Conservation (phyloP, 352 stramenopile species). For the Phytophthora crassamura region DNA sequence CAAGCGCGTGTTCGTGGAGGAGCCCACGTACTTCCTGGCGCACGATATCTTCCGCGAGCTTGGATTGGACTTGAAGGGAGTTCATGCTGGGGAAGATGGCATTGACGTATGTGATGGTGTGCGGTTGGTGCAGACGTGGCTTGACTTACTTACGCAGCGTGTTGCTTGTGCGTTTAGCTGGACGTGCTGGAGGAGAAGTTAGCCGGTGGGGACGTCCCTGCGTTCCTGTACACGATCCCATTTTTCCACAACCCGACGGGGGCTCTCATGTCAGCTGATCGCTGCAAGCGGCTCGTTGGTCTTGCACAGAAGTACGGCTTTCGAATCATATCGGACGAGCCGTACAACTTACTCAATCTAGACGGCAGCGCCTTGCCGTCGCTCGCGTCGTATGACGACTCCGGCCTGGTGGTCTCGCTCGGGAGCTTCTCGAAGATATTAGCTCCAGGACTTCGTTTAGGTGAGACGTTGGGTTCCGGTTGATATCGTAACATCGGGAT, state of each 20-base stretch:
- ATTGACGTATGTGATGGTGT: constrained; percentile 63
- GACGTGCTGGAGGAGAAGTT: constrained; percentile 78
- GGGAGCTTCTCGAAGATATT: constrained; percentile 97
- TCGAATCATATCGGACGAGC: constrained; percentile 92
- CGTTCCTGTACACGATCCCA: constrained; percentile 94
- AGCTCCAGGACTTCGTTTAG: constrained; percentile 88
- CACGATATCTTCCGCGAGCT: constrained; percentile 93
- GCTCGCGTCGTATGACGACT: constrained; percentile 72
- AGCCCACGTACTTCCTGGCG: constrained; percentile 94
- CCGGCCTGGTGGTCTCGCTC: constrained; percentile 80
- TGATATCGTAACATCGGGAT: background rate
- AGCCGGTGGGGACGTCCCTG: constrained; percentile 64
- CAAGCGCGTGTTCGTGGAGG: constrained; percentile 91
- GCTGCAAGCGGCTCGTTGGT: constrained; percentile 75
- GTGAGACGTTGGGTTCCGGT: constrained; percentile 39
- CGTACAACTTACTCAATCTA: constrained; percentile 94
- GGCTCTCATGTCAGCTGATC: constrained; percentile 65
- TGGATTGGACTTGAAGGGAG: constrained; percentile 73
- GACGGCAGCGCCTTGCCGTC: constrained; percentile 54
- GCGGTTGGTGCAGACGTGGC: background rate
- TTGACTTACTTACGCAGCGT: background rate
- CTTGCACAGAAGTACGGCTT: constrained; percentile 88
- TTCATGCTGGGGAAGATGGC: constrained; percentile 80
- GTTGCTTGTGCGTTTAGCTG: constrained; percentile 40
- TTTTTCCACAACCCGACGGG: constrained; percentile 95